phyloP scores from a whole-genome alignment of 2,329 filamentous ascomycete species.

The Ophiognomonia clavigignenti-juglandacearum region DNA sequence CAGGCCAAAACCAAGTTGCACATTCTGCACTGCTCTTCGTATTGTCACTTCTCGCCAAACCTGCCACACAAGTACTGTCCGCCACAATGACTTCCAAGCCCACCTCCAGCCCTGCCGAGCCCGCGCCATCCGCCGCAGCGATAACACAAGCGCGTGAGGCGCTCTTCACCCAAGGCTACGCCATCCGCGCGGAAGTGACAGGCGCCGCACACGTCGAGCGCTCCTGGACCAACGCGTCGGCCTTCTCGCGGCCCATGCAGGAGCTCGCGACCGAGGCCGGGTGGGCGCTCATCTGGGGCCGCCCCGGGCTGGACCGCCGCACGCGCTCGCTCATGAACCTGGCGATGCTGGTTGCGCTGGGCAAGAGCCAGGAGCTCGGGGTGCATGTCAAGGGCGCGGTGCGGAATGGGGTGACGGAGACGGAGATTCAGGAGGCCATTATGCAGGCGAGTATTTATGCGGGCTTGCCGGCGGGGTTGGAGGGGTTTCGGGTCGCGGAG shows the following conservation, averaged over 20 bases:
- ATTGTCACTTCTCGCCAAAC: too few relatives aligned
- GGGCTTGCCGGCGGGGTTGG: constrained; percentile 35
- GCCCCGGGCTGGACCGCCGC: constrained; percentile 56
- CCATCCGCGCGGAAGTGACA: constrained; percentile 53
- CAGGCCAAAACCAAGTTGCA: too few relatives aligned
- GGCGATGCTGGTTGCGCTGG: constrained; percentile 58
- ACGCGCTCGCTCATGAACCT: constrained; percentile 58
- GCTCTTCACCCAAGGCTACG: constrained; percentile 55
- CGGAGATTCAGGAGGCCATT: constrained; percentile 46
- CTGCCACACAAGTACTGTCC: too few relatives aligned
- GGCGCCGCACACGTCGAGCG: constrained; percentile 55
- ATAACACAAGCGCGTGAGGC: constrained; percentile 36
- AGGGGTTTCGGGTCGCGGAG: constrained; percentile 27
- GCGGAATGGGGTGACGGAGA: constrained; percentile 55
- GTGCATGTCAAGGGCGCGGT: constrained; percentile 58
- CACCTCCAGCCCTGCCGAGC: not conserved
- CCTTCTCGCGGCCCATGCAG: constrained; percentile 55
- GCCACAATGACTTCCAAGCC: not conserved
- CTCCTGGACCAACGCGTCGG: constrained; percentile 46
- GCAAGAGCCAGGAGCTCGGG: constrained; percentile 52
- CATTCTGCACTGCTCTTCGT: too few relatives aligned
- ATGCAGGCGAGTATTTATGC: constrained; percentile 38
- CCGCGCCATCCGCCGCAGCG: not conserved
- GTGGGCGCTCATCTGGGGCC: constrained; percentile 59
- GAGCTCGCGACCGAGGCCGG: constrained; percentile 56